Base-by-base conservation (phyloP, 805 yeast genomes). In the Dipodascus albidus region DNA sequence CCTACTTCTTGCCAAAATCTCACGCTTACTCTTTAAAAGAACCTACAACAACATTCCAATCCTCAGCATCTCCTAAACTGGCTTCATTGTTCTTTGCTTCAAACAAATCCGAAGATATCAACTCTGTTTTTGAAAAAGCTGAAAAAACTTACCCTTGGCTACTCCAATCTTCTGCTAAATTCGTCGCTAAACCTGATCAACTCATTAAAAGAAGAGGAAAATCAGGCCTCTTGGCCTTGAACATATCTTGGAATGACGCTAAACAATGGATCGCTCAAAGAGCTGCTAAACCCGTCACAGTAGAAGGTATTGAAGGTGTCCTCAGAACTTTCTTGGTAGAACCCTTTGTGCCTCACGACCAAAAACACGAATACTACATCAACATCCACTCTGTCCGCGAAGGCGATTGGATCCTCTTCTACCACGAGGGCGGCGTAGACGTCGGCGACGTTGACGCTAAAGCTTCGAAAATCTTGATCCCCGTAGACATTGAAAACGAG, bases 381-480 rank as follows among this genome's bases (percentile, higher is more conserved):
- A 73, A 73, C 66, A 72, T 72, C 62, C 71, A 73, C 70, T 73
- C 76, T 11, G 72, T 71, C 50, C 67, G 76, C 50, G 76, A 72
- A 59, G 76, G 76, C 20, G 76, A 72, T 67, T 68, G 72, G 72
- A 72, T 72, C 52, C 67, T 73, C 56, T 72, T 72, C 62, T 72
- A 72, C 66, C 74, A 72, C 62, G 76, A 73, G 63, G 76, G 76
- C 47, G 76, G 76, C 58, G 76, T 72, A 47, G 76, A 72, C 53
- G 76, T 72, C 24, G 76, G 76, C 27, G 76, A 72, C 52, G 76
- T 72, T 38, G 76, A 72, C 55, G 66, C 76, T 56, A 72, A 72
- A 67, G 76, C 76, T 41, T 60, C 72, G 24, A 69, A 69, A 66
- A 57, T 72, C 44, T 60, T 71, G 57, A 69, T 72, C 53, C 75